phyloP scores from a whole-genome alignment of 345 rosid species.

The Geranium rotundifolium region DNA sequence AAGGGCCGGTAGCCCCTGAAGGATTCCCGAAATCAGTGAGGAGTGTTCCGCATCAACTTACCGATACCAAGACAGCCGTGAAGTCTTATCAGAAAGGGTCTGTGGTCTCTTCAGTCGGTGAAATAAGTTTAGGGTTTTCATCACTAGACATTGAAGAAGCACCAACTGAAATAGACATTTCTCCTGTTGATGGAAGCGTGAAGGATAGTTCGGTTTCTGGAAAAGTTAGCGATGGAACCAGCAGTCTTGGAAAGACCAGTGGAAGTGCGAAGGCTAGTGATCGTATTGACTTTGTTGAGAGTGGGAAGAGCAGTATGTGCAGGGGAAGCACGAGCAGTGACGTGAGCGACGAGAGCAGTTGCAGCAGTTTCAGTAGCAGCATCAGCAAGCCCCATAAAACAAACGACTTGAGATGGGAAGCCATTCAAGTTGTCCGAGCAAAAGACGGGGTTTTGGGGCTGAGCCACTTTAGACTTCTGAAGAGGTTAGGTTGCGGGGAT shows the following conservation, averaged over 20 bases:
- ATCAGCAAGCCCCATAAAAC: conserved; percentile 83
- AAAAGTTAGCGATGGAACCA: conserved; percentile 60
- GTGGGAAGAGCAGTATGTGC: conserved; percentile 84
- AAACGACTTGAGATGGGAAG: conserved; percentile 92
- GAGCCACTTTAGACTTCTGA: conserved; percentile 74
- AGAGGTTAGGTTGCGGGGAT: conserved; percentile 88
- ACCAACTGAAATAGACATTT: conserved; percentile 22
- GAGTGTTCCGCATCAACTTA: conserved; percentile 20
- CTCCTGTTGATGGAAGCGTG: conserved; percentile 44
- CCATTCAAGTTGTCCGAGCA: conserved; percentile 66
- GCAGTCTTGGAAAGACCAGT: conserved; percentile 56
- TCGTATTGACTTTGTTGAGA: conserved; percentile 53
- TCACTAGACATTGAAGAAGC: conserved; percentile 30
- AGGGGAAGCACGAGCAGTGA: conserved; percentile 94
- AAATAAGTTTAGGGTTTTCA: background rate
- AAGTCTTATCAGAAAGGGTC: conserved; percentile 32
- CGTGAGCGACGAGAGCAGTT: conserved; percentile 79
- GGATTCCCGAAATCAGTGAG: conserved; percentile 22
- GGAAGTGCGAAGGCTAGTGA: conserved; percentile 67
- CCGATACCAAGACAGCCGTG: conserved; percentile 29
- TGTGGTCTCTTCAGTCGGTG: conserved; percentile 17
- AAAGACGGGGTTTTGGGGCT: conserved; percentile 67
- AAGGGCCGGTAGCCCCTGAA: conserved; percentile 17
- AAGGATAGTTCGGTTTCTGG: conserved; percentile 69
- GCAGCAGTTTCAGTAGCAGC: conserved; percentile 82